Evolutionary conservation across 805 yeast genomes (phyloP).

Genomic region (Zygosaccharomyces siamensis): DNA sequence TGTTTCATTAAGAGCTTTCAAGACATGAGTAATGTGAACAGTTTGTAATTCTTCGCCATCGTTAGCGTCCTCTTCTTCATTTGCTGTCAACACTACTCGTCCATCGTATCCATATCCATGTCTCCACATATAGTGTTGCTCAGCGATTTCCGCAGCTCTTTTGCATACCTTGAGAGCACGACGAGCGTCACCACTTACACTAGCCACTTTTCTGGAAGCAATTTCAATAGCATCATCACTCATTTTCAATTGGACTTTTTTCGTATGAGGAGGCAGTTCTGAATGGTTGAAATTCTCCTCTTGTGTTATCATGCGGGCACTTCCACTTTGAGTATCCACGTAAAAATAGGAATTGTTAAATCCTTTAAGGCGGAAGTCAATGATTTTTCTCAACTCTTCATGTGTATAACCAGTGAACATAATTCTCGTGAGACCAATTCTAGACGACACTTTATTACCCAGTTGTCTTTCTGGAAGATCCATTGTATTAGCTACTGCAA

Average conservation of each 20-base stretch:
- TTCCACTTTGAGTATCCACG: constrained; percentile 37
- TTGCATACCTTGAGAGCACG: constrained; percentile 84
- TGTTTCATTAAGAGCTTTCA: constrained; percentile 74
- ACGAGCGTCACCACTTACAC: constrained; percentile 96
- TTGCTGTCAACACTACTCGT: constrained; percentile 7
- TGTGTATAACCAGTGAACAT: constrained; percentile 86
- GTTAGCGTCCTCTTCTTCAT: constrained; percentile 19
- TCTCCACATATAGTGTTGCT: constrained; percentile 46
- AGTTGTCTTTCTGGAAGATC: constrained; percentile 88
- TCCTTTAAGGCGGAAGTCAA: constrained; percentile 60
- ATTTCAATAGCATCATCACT: constrained; percentile 78
- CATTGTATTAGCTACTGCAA: constrained; percentile 97
- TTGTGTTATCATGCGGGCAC: constrained; percentile 31
- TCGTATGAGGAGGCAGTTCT: constrained; percentile 17
- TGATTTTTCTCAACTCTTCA: constrained; percentile 70
- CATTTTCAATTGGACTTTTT: constrained; percentile 35
- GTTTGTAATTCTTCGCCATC: constrained; percentile 41
- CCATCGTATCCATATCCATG: constrained; percentile 33
- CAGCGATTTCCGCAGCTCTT: constrained; percentile 86
- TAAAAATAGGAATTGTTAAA: constrained; percentile 37
- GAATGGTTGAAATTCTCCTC: constrained; percentile 11
- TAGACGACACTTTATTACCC: constrained; percentile 83
- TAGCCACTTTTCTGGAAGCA: constrained; percentile 90
- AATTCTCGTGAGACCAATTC: constrained; percentile 82
- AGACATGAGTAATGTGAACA: constrained; percentile 69